Percentiles rank a stretch among this genome's conserved stretches.
phyloP scores from a whole-genome alignment of 164 flowering plant species.

The Nelumbo lutea region DNA sequence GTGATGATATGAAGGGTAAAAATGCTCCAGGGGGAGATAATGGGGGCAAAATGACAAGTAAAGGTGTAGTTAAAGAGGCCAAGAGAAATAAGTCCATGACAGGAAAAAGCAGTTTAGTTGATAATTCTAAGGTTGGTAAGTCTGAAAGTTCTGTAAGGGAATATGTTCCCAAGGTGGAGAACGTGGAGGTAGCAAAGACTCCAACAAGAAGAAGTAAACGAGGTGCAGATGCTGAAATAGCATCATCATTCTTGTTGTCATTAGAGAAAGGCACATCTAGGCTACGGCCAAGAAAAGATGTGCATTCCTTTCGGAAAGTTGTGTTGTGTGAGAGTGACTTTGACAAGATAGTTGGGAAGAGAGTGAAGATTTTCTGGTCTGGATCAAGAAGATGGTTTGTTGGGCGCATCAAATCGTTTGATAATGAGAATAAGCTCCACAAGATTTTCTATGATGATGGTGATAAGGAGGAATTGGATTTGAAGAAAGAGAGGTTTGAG shows the following conservation, averaged over 20 bases:
- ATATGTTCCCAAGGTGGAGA: not conserved
- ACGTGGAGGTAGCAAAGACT: not conserved
- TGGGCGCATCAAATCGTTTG: conserved; percentile 9
- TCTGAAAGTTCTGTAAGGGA: not conserved
- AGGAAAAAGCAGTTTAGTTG: not conserved
- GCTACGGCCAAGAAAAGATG: conserved; percentile 13
- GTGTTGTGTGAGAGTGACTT: conserved; percentile 8
- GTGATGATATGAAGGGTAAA: not conserved
- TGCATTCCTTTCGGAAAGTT: conserved; percentile 10
- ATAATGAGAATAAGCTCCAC: conserved; percentile 6
- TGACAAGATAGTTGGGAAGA: conserved; percentile 9
- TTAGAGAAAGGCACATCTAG: not conserved
- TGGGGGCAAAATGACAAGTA: not conserved
- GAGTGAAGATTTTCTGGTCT: conserved; percentile 12
- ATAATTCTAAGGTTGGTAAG: not conserved
- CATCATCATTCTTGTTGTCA: not conserved
- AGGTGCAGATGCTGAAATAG: conserved; percentile 9
- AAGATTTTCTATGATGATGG: conserved; percentile 14
- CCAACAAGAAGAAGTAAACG: conserved; percentile 1
- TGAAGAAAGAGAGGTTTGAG: conserved; percentile 10
- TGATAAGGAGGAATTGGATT: conserved; percentile 11
- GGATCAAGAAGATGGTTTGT: conserved; percentile 15
- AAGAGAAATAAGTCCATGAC: not conserved
- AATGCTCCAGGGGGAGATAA: not conserved
- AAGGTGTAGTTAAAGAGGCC: not conserved